Percentiles rank a stretch among this genome's conserved stretches.
These are phyloP conservation scores for Cyclocybe cylindracea DNA, from an alignment of 768 basidiomycete species.

Conservation along the genomic window DNA sequence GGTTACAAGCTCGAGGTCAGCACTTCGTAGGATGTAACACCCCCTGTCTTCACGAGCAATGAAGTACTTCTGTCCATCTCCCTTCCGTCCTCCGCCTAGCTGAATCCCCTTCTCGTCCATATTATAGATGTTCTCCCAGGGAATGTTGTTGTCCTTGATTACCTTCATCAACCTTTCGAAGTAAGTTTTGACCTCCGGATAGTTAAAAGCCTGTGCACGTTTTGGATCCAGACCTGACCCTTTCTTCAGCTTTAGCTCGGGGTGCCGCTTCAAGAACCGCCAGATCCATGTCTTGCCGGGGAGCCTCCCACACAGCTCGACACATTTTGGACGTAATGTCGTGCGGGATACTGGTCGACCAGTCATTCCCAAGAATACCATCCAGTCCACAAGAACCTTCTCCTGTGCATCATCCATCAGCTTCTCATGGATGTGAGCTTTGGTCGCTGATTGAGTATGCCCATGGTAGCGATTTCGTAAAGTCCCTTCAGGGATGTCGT, in stretches of 20 bases:
- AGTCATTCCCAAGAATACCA: background rate
- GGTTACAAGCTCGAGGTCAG: constrained; percentile 40
- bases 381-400: constrained; percentile 8
- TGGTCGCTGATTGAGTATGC: background rate
- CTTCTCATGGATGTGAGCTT: background rate
- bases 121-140: constrained; percentile 28
- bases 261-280: constrained; percentile 20
- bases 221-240: constrained; percentile 34
- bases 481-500: background rate
- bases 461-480: constrained; percentile 1
- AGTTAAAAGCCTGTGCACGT: constrained; percentile 33
- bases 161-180: constrained; percentile 22
- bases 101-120: constrained; percentile 34
- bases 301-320: background rate
- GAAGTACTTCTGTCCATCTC: constrained; percentile 14
- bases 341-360: background rate
- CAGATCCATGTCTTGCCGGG: constrained; percentile 10
- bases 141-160: constrained; percentile 22
- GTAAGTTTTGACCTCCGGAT: constrained; percentile 22
- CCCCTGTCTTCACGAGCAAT: constrained; percentile 15
- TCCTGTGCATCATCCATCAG: background rate
- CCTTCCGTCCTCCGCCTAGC: constrained; percentile 20
- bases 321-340: background rate
- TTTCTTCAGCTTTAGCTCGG: constrained; percentile 19
- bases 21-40: constrained; percentile 23